These are phyloP conservation scores for Sungouiozyma ichnusensis DNA, from an alignment of 805 yeast species.

Conservation along the genomic window DNA sequence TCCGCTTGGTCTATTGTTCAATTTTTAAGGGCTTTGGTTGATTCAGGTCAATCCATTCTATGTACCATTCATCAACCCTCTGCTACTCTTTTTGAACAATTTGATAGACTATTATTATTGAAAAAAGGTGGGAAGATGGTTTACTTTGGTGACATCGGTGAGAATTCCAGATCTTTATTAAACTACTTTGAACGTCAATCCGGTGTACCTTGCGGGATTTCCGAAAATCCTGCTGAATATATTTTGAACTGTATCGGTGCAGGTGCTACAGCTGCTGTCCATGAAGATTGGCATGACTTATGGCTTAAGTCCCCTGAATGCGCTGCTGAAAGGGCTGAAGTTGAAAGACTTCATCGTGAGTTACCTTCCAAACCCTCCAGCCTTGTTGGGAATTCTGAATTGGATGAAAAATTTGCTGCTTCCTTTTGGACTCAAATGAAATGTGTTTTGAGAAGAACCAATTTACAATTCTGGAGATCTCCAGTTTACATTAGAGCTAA, in stretches of 20 bases:
- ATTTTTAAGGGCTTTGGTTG: slow-evolving; percentile 55
- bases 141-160: slow-evolving; percentile 73
- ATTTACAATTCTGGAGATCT: slow-evolving; percentile 56
- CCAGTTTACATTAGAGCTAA: slow-evolving; percentile 51
- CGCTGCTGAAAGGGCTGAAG: slow-evolving; percentile 40
- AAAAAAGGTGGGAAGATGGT: slow-evolving; percentile 73
- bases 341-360: slow-evolving; percentile 44
- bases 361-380: slow-evolving; percentile 23
- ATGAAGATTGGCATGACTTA: slow-evolving; percentile 51
- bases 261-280: slow-evolving; percentile 57
- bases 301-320: slow-evolving; percentile 49
- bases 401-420: slow-evolving; percentile 39
- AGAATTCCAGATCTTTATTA: slow-evolving; percentile 46
- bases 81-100: slow-evolving; percentile 55
- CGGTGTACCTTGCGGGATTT: slow-evolving; percentile 50
- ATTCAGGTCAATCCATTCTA: slow-evolving; percentile 63
- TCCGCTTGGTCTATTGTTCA: slow-evolving; percentile 62
- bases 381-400: slow-evolving; percentile 26
- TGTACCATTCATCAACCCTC: slow-evolving; percentile 77
- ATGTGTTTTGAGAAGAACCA: slow-evolving; percentile 41
- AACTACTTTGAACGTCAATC: slow-evolving; percentile 64
- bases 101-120: slow-evolving; percentile 56
- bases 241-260: slow-evolving; percentile 69
- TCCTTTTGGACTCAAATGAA: slow-evolving; percentile 32
- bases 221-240: slow-evolving; percentile 70